phyloP scores from a whole-genome alignment of 2,329 filamentous ascomycete genomes.

The Diaporthe citrichinensis region DNA sequence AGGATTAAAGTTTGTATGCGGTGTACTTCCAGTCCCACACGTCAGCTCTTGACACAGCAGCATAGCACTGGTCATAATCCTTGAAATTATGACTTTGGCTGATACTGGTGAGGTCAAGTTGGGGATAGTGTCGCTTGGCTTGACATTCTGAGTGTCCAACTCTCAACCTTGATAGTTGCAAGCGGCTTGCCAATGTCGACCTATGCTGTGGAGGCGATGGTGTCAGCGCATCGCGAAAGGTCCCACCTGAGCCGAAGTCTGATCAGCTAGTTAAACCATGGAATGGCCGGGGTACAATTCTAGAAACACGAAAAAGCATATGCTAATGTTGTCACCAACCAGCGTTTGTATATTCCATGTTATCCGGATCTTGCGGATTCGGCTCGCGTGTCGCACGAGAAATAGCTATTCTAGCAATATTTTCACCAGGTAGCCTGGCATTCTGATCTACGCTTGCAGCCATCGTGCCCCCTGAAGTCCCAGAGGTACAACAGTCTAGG shows the following conservation, averaged over 20 bases:
- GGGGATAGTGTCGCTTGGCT: not conserved
- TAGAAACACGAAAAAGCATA: not conserved
- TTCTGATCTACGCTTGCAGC: not conserved
- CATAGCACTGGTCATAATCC: not conserved
- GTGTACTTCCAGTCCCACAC: too few relatives aligned
- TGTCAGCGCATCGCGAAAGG: not conserved
- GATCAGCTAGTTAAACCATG: not conserved
- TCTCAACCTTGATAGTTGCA: too few relatives aligned
- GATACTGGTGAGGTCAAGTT: not conserved
- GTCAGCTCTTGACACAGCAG: not conserved
- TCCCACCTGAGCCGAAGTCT: not conserved
- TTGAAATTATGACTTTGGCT: not conserved
- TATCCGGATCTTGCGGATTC: not conserved
- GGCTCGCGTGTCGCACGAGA: not conserved
- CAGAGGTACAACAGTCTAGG: too few relatives aligned
- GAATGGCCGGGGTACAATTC: not conserved
- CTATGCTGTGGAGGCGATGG: too few relatives aligned
- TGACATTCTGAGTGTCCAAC: not conserved
- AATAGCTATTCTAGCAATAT: not conserved
- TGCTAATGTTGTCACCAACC: not conserved
- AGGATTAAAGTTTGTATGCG: not conserved
- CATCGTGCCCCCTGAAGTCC: not conserved
- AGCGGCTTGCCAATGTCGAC: not conserved
- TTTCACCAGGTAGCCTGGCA: not conserved
- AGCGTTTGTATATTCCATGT: not conserved